Evolutionary conservation across 305 asterid species (phyloP).

Genomic region (Solanum hybrid): DNA sequence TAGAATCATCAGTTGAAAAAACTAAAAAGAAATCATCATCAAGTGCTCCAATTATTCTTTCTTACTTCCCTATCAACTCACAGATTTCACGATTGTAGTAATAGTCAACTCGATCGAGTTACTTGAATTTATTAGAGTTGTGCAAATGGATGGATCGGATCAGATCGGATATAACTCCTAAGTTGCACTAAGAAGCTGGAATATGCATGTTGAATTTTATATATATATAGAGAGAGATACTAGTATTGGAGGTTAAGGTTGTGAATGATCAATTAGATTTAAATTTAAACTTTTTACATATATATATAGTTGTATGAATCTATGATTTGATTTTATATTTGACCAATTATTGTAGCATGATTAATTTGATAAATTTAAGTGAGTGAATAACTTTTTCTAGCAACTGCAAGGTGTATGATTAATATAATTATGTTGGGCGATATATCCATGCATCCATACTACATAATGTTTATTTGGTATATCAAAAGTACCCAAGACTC

Average conservation of each 20-base stretch:
- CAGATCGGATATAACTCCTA: neutral
- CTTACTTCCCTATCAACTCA: constrained; percentile 21
- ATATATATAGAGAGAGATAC: neutral
- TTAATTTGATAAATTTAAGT: neutral
- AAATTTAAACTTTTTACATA: too few relatives aligned
- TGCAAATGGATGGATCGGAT: neutral
- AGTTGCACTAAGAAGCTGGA: neutral
- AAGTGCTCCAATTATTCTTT: constrained; percentile 11
- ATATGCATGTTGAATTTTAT: neutral
- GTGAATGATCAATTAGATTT: neutral
- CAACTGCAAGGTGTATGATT: neutral
- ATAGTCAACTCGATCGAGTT: neutral
- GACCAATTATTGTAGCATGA: neutral
- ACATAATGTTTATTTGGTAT: neutral
- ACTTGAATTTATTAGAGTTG: neutral
- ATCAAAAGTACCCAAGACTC: neutral
- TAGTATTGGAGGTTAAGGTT: too few relatives aligned
- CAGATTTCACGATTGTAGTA: neutral
- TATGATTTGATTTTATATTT: neutral
- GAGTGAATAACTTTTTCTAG: neutral
- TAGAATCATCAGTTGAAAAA: neutral
- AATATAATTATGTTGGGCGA: too few relatives aligned
- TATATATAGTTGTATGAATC: too few relatives aligned
- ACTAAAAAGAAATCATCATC: neutral
- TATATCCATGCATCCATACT: neutral